Evolutionary conservation across 352 stramenopile genomes (phyloP).

Genomic region (Globisporangium echinulatum): DNA sequence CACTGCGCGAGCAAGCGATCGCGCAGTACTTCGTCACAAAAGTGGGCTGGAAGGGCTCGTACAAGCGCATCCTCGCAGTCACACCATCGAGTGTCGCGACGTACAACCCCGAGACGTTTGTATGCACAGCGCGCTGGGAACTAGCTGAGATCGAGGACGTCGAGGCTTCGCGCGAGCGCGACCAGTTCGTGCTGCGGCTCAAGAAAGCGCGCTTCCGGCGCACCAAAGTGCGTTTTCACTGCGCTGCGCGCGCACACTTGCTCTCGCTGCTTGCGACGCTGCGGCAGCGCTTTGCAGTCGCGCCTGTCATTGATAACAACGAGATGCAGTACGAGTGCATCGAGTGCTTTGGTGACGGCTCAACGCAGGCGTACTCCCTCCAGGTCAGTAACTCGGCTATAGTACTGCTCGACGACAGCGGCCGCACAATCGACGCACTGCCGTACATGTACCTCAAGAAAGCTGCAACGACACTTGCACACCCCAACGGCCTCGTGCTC

Average conservation of each 20-base stretch:
- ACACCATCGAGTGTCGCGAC: slow-evolving; percentile 42
- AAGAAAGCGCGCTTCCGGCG: slow-evolving; percentile 60
- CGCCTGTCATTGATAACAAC: slow-evolving; percentile 13
- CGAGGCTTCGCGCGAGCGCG: slow-evolving; percentile 25
- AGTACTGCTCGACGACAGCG: slow-evolving; percentile 47
- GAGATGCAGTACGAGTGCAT: slow-evolving; percentile 38
- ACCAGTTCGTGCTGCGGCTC: slow-evolving; percentile 56
- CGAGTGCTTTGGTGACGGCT: slow-evolving; percentile 61
- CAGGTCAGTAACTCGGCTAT: slow-evolving; percentile 43
- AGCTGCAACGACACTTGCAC: slow-evolving; percentile 29
- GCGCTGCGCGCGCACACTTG: slow-evolving; percentile 44
- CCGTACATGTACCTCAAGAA: slow-evolving; percentile 53
- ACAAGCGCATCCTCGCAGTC: slow-evolving; percentile 51
- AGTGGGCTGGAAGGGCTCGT: slow-evolving; percentile 59
- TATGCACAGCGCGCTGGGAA: slow-evolving; percentile 68
- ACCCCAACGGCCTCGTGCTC: slow-evolving; percentile 54
- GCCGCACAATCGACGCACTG: slow-evolving; percentile 31
- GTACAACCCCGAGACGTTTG: slow-evolving; percentile 63
- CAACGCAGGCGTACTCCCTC: slow-evolving; percentile 42
- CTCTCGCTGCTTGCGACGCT: slow-evolving; percentile 45
- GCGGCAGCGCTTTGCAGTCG: slow-evolving; percentile 31
- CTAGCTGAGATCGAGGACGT: slow-evolving; percentile 53
- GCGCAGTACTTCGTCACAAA: slow-evolving; percentile 68
- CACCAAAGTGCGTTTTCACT: slow-evolving; percentile 49
- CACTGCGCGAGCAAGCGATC: slow-evolving; percentile 25